Base-by-base conservation (phyloP, 306 rosid species). In the Acacia melanoxylon region DNA sequence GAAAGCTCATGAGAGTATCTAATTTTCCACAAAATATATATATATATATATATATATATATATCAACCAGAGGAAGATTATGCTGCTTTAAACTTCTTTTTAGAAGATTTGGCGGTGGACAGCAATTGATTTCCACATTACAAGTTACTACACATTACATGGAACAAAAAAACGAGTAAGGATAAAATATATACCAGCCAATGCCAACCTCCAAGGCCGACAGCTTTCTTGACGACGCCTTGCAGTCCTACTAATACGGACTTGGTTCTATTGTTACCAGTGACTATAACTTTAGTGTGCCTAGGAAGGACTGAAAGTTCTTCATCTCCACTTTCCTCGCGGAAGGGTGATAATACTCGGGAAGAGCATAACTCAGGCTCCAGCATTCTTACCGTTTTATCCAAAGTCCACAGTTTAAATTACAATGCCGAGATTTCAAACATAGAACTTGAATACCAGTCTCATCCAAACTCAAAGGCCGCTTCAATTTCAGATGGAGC, bases 171-270 rank as follows among this genome's bases (percentile, higher is more conserved):
- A 27, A 44, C 31, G 19, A 40, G 9, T 70, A 24, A 44, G 6
- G 20, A 13, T 22, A 35, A 59, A 54, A 56, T 9, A 59, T 62
- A 31, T 91, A 91, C 94, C 94, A 91, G 94, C 94, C 94, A 91
- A 75, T 91, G 94, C 94, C 94, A 91, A 16, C 94, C 94, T 68
- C 94, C 94, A 41, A 91, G 89, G 16, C 94, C 94, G 46, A 91
- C 94, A 83, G 92, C 94, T 78, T 91, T 91, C 89, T 91, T 91
- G 72, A 91, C 94, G 71, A 91, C 94, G 42, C 94, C 94, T 83
- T 91, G 94, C 79, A 91, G 88, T 54, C 94, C 94, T 80, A 91
- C 90, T 88, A 91, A 83, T 13, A 91, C 92, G 19, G 94, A 91
- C 86, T 91, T 91, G 1, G 94, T 91, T 81, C 94, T 84, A 54